Base-by-base conservation (phyloP, 305 asterid species). In the Solanum hybrid region DNA sequence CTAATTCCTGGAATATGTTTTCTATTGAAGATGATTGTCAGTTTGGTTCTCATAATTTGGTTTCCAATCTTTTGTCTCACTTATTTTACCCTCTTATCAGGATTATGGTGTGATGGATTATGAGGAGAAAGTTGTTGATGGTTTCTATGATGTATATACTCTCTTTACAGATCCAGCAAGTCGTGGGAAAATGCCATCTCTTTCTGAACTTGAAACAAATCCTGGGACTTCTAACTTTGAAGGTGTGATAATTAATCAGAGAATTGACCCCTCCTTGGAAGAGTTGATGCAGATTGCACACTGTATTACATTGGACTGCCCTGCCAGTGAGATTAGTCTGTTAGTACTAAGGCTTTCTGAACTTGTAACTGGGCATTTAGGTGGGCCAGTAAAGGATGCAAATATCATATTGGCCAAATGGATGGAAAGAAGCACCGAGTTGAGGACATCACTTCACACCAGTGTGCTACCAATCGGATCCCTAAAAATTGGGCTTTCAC, bases 301-400 rank as follows among this genome's bases (percentile, higher is more conserved):
- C 67, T 98, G 99, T 93, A 89, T 95, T 88, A 91, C 91, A 51
- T 90, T 96, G 83, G 99, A 95, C 93, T 94, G 98, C 94, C 95
- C 98, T 88, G 87, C 92, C 67, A 92, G 94, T 92, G 94, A 96
- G 87, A 92, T 92, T 86, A 90, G 93, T 91, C 89, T 96, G 90
- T 96, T 95, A 87, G 94, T 95, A 89, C 98, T 95, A 91, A 94
- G 99, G 89, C 94, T 98, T 89, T 97, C 99, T 89, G 99, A 98
- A 93, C 99, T 98, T 93, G 99, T 97, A 73, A 95, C 97, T 26
- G 95, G 92, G 89, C 99, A 97, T 89, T 93, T 98, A 91, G 99
- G 99, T 89, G 99, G 99, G 77, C 95, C 98, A 11, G 99, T 97
- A 84, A 96, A 95, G 87, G 98, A 98, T 95, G 98, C 99, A 86